Base-by-base conservation (phyloP, 2,329 filamentous ascomycete species). In the Paecilomyces dactylethromorphus region DNA sequence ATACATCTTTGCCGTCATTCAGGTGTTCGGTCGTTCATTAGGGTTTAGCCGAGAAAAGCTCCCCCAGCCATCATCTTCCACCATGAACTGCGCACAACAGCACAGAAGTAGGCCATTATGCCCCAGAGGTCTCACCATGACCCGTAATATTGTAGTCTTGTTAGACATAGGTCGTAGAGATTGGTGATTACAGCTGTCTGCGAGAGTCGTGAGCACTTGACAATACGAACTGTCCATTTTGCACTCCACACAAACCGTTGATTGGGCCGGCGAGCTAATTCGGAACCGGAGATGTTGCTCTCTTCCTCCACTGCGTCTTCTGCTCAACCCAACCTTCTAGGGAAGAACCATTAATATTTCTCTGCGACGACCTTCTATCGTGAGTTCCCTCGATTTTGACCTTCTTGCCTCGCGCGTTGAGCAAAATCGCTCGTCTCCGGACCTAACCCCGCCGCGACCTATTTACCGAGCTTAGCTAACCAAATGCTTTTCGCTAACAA, bases 1-100 rank as follows among this genome's bases (percentile, higher is more conserved):
- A n/a, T n/a, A n/a, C n/a, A n/a, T n/a, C n/a, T n/a, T n/a, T 39
- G 35, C 35, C 35, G 13, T n/a, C n/a, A 18, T n/a, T 18, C 32
- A 33, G 21, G 39, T 52, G 26, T 21, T 22, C 21, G 50, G 26
- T 21, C 18, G 21, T 21, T 55, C n/a, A 55, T 70, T 74, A 74
- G 71, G 71, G 70, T 72, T 74, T 74, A 74, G 70, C 71, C 71
- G 71, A 74, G 71, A 65, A 66, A 59, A 63, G 65, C 69, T 68
- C 69, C 64, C 60, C 66, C 59, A 60, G 62, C 62, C 56, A 59
- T 58, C 21, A 52, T 58, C 58, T 49, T 7, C 56, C 58, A 54
- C 53, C 57, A 57, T 18, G 39, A n/a, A 18, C 39, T 45, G 52
- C 57, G 54, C 58, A 55, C 53, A 57, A 58, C 29, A 29, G n/a